A percentile compares a stretch with the other conserved stretches of the same genome.
phyloP scores from a whole-genome alignment of 2,329 filamentous ascomycete species.

The Fusarium brachygibbosum region DNA sequence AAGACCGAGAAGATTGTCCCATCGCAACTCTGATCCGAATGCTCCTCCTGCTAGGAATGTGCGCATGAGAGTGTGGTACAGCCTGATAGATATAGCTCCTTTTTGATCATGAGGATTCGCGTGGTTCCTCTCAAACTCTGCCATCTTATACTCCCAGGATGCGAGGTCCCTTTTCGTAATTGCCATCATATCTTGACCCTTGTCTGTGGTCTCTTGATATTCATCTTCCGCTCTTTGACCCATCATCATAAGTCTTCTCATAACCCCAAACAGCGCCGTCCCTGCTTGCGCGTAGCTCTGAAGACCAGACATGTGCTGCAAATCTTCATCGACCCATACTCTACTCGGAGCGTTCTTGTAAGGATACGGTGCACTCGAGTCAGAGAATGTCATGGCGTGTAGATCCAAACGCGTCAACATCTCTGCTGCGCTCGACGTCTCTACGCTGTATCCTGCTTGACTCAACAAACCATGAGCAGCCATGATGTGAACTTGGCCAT shows the following conservation, averaged over 20 bases:
- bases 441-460: slow-evolving; percentile 26
- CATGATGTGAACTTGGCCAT: slow-evolving; percentile 51
- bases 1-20: slow-evolving; percentile 48
- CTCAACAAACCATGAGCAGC: slow-evolving; percentile 50
- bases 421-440: slow-evolving; percentile 40
- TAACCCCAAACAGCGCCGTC: slow-evolving; percentile 38
- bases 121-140: slow-evolving; percentile 36
- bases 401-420: slow-evolving; percentile 52
- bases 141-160: slow-evolving; percentile 46
- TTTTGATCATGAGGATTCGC: slow-evolving; percentile 19
- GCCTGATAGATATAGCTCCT: slow-evolving; percentile 42
- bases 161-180: slow-evolving; percentile 27
- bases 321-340: slow-evolving; percentile 29
- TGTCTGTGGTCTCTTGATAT: neutral
- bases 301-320: slow-evolving; percentile 21
- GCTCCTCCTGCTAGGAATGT: slow-evolving; percentile 34
- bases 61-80: slow-evolving; percentile 51
- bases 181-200: slow-evolving; percentile 3
- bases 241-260: slow-evolving; percentile 43
- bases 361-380: slow-evolving; percentile 51
- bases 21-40: slow-evolving; percentile 48
- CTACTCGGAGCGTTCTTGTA: slow-evolving; percentile 33
- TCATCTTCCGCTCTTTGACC: slow-evolving; percentile 11
- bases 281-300: slow-evolving; percentile 45
- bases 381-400: slow-evolving; percentile 53